Evolutionary conservation across 2,329 filamentous ascomycete genomes (phyloP), one percentile per base, ranked within the genome.

Genomic region (Fusarium succisae): DNA sequence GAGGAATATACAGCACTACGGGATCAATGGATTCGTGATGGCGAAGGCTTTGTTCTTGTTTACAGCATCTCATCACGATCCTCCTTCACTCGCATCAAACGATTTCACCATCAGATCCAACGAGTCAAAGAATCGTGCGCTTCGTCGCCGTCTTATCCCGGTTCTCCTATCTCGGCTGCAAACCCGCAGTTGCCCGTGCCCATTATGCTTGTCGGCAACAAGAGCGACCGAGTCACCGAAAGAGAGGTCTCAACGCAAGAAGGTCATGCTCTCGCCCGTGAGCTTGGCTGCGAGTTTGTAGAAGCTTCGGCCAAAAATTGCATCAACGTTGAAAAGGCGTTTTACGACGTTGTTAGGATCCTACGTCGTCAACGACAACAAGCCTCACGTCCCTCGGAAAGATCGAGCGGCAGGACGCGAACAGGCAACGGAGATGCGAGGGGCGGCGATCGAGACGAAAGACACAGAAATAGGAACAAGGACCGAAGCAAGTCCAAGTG

Each of bases 191-290:
- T 90, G 72, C 92, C 92, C 26, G 94, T 96, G 22, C 96, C 96
- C 53, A 94, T 99, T 79, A 98, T 99, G 96, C 89, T 99, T 37
- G 96, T 99, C 41, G 96, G 96, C 76, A 98, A 99, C 88, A 99
- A 99, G 87, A 97, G 94, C 85, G 96, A 99, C 84, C 90, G 96
- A 79, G 94, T 97, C 53, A 97, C 96, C 35, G 96, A 98, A 85
- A 91, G 96, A 75, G 96, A 98, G 80, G 96, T 98, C 8, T 98
- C 95, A 6, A 97, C 95, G 57, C 96, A 98, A 83, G 96, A 99
- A 85, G 96, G 96, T 22, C 93, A 94, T 76, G 95, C 95, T 59
- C 86, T 98, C 44, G 96, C 96, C 63, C 93, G 95, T 79, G 94
- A 98, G 79, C 87, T 99, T 44, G 94, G 94, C 72, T 98, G 96